Evolutionary conservation across 129 eudicot genomes (phyloP).

Genomic region (Mikania micrantha): DNA sequence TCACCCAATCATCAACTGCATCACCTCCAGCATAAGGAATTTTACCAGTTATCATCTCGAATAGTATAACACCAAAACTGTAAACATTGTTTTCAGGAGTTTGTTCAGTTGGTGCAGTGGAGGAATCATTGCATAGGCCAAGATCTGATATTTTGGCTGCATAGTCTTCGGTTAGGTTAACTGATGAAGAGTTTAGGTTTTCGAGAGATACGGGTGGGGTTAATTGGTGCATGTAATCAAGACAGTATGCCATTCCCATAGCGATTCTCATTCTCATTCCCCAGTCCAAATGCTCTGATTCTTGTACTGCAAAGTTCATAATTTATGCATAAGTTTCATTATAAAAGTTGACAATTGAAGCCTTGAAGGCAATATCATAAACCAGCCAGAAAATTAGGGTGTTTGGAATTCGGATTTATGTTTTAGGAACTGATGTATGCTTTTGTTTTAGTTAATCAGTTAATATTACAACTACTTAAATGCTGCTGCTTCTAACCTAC

Average conservation of each 20-base stretch:
- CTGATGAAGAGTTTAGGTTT: slow-evolving; percentile 56
- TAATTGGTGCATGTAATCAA: slow-evolving; percentile 78
- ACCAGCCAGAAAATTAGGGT: background rate
- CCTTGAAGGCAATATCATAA: background rate
- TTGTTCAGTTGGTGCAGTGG: slow-evolving; percentile 25
- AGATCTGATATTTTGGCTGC: slow-evolving; percentile 90
- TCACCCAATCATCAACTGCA: slow-evolving; percentile 65
- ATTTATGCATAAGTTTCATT: background rate
- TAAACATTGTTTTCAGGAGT: slow-evolving; percentile 59
- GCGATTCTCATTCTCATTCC: slow-evolving; percentile 62
- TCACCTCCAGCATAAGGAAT: slow-evolving; percentile 56
- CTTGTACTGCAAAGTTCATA: slow-evolving; percentile 56
- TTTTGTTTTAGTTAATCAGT: too few species aligned
- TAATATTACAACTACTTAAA: background rate
- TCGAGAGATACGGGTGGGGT: slow-evolving; percentile 64
- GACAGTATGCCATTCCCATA: slow-evolving; percentile 96
- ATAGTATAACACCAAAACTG: slow-evolving; percentile 67
- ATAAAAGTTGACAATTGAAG: background rate
- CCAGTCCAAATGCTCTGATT: slow-evolving; percentile 95
- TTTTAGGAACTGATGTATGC: too few species aligned
- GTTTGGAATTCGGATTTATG: background rate
- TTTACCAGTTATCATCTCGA: slow-evolving; percentile 70
- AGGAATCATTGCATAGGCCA: slow-evolving; percentile 46
- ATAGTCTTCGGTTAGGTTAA: slow-evolving; percentile 80
- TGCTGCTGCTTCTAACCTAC: background rate